A percentile compares a stretch with the other conserved stretches of the same genome.
phyloP scores from a whole-genome alignment of 2,329 filamentous ascomycete species.

The Penicillium sp. region DNA sequence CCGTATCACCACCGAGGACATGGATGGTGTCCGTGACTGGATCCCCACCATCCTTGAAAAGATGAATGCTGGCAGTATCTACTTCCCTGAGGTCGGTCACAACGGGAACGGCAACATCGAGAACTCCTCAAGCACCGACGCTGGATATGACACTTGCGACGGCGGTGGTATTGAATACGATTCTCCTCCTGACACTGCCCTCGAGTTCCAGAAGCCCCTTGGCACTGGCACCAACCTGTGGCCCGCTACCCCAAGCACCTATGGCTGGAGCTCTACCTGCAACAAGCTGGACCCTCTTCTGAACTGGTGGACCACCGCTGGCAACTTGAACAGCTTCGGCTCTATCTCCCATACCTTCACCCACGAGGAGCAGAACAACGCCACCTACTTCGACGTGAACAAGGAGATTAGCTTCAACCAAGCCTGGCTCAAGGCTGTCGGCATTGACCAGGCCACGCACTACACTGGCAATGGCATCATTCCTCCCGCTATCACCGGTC shows the following conservation, averaged over 20 bases:
- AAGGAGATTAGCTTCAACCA: slow-evolving; percentile 66
- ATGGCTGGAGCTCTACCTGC: slow-evolving; percentile 57
- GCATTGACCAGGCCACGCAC: slow-evolving; percentile 50
- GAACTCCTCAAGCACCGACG: slow-evolving; percentile 29
- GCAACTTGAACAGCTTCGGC: slow-evolving; percentile 59
- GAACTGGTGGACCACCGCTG: slow-evolving; percentile 57
- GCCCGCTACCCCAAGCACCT: slow-evolving; percentile 50
- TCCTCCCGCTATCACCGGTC: slow-evolving; percentile 66
- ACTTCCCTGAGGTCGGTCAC: slow-evolving; percentile 59
- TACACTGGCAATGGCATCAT: slow-evolving; percentile 63
- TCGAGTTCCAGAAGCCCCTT: slow-evolving; percentile 56
- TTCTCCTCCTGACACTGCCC: slow-evolving; percentile 50
- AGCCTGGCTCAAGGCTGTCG: slow-evolving; percentile 61
- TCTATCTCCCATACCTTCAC: slow-evolving; percentile 68
- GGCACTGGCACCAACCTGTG: slow-evolving; percentile 57
- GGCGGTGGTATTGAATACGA: slow-evolving; percentile 51
- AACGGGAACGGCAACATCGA: slow-evolving; percentile 61
- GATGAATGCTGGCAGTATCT: slow-evolving; percentile 57
- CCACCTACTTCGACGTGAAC: slow-evolving; percentile 60
- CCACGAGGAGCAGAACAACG: slow-evolving; percentile 63
- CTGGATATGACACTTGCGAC: slow-evolving; percentile 32
- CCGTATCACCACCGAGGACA: slow-evolving; percentile 53
- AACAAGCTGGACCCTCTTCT: slow-evolving; percentile 55
- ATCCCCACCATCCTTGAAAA: slow-evolving; percentile 48
- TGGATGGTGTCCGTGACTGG: slow-evolving; percentile 52